Evolutionary conservation across 257 asterid genomes (phyloP).

Genomic region (Datura wrightii): DNA sequence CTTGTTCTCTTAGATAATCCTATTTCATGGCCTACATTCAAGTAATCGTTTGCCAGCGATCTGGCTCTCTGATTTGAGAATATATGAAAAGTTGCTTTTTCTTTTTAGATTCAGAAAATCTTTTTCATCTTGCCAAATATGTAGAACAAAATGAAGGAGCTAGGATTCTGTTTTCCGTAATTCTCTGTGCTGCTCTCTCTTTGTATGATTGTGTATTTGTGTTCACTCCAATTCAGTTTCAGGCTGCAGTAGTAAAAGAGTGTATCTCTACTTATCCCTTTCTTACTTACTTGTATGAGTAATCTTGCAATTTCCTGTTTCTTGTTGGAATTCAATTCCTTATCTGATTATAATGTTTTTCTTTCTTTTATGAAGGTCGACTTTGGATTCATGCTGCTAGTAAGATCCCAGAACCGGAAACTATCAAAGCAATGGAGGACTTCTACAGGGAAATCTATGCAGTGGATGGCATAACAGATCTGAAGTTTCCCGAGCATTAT

Average conservation of each 20-base stretch:
- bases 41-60: not conserved
- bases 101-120: not conserved
- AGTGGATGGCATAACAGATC: conserved; percentile 73
- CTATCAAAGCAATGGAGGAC: conserved; percentile 94
- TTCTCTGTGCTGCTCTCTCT: not conserved
- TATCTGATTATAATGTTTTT: not conserved
- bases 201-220: not conserved
- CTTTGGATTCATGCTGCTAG: conserved; percentile 99
- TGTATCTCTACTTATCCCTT: not conserved
- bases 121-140: not conserved
- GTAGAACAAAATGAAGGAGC: not conserved
- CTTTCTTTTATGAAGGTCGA: conserved; percentile 57
- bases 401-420: conserved; percentile 85
- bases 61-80: not conserved
- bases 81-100: not conserved
- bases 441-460: conserved; percentile 93
- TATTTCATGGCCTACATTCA: conserved; percentile 2
- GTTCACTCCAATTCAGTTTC: not conserved
- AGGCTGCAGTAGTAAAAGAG: not conserved
- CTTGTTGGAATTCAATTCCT: conserved; percentile 4
- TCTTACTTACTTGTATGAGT: not conserved
- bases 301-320: conserved; percentile 27
- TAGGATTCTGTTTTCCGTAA: not conserved
- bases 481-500: conserved; percentile 90
- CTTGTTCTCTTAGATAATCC: not conserved